These are phyloP conservation scores for Nicotiana tomentosiformis DNA, from an alignment of 257 asterid genomes.

Conservation along the genomic window DNA sequence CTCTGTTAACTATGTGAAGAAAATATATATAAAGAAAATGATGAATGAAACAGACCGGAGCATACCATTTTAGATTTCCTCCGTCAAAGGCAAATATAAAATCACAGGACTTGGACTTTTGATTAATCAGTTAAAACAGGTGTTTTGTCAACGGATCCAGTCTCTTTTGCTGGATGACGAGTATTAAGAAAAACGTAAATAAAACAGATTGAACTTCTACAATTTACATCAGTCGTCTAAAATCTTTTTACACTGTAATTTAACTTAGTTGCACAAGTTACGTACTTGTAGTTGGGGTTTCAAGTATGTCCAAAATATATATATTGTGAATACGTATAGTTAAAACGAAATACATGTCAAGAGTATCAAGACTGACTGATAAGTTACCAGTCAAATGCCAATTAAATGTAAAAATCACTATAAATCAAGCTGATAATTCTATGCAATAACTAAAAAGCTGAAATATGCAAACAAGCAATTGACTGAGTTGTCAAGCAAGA, in stretches of 20 bases:
- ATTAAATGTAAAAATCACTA: too few species aligned
- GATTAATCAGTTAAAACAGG: not conserved
- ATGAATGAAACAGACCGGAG: not conserved
- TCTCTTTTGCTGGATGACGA: not conserved
- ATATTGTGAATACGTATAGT: too few species aligned
- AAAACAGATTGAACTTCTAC: not conserved
- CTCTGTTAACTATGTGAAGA: not conserved
- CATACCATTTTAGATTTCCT: not conserved
- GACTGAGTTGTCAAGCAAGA: not conserved
- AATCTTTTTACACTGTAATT: not conserved
- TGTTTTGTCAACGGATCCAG: not conserved
- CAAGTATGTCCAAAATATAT: too few species aligned
- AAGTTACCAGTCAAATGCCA: too few species aligned
- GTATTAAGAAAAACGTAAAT: not conserved
- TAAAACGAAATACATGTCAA: too few species aligned
- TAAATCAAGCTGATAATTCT: too few species aligned
- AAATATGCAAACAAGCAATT: too few species aligned
- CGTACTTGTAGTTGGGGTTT: too few species aligned
- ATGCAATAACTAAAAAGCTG: too few species aligned
- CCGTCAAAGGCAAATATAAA: not conserved
- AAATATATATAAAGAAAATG: not conserved
- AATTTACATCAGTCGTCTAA: not conserved
- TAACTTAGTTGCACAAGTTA: not conserved
- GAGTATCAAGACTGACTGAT: too few species aligned
- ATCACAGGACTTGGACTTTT: not conserved